These are phyloP conservation scores for Selaginella tamariscina DNA, from an alignment of 75 land plant genomes.

Conservation along the genomic window DNA sequence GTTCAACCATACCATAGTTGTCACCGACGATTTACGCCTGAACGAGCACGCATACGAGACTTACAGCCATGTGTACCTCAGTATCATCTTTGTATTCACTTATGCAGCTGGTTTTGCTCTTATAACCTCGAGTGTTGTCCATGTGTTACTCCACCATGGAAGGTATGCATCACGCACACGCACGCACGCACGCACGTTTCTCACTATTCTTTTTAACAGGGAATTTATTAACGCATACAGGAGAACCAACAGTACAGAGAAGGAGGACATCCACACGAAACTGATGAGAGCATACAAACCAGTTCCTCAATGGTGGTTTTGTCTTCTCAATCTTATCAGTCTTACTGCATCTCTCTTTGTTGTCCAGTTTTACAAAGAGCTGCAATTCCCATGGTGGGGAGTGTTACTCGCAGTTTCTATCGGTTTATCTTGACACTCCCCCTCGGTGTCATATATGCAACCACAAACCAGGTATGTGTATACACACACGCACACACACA, in stretches of 20 bases:
- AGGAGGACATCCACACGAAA: not conserved
- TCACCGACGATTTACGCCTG: constrained; percentile 32
- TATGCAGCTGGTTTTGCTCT: constrained; percentile 67
- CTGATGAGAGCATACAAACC: not conserved
- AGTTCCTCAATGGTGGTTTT: not conserved
- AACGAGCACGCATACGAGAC: constrained; percentile 34
- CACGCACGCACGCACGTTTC: no score
- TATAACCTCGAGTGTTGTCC: constrained; percentile 43
- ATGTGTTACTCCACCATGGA: constrained; percentile 68
- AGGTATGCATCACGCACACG: constrained; percentile 33
- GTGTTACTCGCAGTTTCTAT: constrained; percentile 32
- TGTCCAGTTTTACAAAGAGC: not conserved
- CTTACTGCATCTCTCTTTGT: no score
- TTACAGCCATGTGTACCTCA: constrained; percentile 36
- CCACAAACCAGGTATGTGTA: constrained; percentile 38
- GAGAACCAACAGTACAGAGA: no score
- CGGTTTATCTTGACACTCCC: constrained; percentile 28
- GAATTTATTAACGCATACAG: no score
- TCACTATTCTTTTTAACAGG: no score
- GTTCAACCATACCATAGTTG: constrained; percentile 40
- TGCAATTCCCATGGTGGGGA: constrained; percentile 37
- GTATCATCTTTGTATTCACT: constrained; percentile 52
- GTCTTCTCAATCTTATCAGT: no score
- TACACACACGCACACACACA: no score
- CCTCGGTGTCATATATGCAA: constrained; percentile 35